Evolutionary conservation across 2,329 filamentous ascomycete genomes (phyloP).

Genomic region (Sclerotiophoma versabilis): DNA sequence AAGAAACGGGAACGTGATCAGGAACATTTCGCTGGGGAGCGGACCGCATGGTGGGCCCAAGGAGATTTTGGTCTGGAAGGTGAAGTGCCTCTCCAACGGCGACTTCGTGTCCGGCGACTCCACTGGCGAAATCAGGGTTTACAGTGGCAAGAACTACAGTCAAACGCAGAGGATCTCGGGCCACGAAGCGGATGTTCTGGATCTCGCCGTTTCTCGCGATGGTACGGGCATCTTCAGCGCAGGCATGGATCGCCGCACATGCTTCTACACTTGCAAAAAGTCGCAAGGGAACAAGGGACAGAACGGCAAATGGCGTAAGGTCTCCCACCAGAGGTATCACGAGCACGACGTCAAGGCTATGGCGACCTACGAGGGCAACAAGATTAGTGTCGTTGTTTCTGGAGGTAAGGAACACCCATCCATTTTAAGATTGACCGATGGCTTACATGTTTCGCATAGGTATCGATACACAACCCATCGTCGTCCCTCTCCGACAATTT

Average conservation of each 20-base stretch:
- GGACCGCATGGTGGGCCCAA: conserved; percentile 79
- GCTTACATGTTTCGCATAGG: conserved; percentile 57
- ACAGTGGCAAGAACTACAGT: conserved; percentile 91
- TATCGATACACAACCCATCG: conserved; percentile 82
- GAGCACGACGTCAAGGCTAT: conserved; percentile 95
- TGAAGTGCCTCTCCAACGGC: conserved; percentile 85
- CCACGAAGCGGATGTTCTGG: conserved; percentile 89
- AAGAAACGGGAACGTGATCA: conserved; percentile 74
- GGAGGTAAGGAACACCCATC: conserved; percentile 68
- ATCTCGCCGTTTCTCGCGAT: conserved; percentile 81
- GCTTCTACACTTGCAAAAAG: conserved; percentile 70
- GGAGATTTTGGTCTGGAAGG: conserved; percentile 90
- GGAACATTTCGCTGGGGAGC: conserved; percentile 85
- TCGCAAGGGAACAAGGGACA: conserved; percentile 43
- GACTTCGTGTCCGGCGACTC: conserved; percentile 96
- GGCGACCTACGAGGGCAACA: conserved; percentile 84
- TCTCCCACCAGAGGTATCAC: conserved; percentile 87
- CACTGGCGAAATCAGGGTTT: conserved; percentile 90
- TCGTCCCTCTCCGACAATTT: conserved; percentile 79
- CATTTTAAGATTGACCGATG: conserved; percentile 35
- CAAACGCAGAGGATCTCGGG: conserved; percentile 84
- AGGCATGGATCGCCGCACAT: conserved; percentile 88
- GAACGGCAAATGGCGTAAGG: conserved; percentile 73
- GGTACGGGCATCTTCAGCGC: conserved; percentile 85
- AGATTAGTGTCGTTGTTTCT: conserved; percentile 86